Conservation (phyloP, 441 rosid species). For the Jatropha multifida region DNA sequence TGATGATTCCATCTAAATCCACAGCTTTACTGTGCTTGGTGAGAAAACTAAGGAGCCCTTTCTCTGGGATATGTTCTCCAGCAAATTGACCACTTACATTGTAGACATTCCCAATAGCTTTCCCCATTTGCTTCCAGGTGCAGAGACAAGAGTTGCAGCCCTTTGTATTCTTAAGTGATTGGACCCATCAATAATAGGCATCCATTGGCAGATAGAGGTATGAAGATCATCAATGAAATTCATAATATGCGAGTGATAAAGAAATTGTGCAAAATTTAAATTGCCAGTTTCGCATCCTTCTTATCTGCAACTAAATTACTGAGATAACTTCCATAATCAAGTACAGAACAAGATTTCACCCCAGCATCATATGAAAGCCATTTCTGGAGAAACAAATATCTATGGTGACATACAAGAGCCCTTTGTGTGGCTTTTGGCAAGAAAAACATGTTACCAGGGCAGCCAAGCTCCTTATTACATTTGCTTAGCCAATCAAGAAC, state of each 20-base stretch:
- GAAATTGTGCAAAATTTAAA: slow-evolving; percentile 8
- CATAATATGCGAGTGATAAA: neutral
- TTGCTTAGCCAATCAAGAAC: slow-evolving; percentile 11
- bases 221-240: neutral
- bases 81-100: slow-evolving; percentile 11
- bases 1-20: neutral
- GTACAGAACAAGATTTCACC: neutral
- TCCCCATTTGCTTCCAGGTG: slow-evolving; percentile 14
- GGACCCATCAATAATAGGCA: slow-evolving; percentile 2
- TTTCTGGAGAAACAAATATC: neutral
- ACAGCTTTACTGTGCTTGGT: neutral
- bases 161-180: neutral
- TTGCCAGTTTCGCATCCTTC: slow-evolving; percentile 4
- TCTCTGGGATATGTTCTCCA: neutral
- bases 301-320: neutral
- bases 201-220: neutral
- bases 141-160: slow-evolving; percentile 6
- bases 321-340: neutral
- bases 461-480: slow-evolving; percentile 12
- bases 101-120: slow-evolving; percentile 5
- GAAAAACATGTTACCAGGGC: neutral
- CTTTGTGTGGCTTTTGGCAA: slow-evolving; percentile 2
- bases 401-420: neutral
- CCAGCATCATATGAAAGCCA: slow-evolving; percentile 4
- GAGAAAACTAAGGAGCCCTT: neutral